Evolutionary conservation across 257 asterid genomes (phyloP), one percentile per base, ranked within the genome.

Genomic region (Marsdenia floribunda): DNA sequence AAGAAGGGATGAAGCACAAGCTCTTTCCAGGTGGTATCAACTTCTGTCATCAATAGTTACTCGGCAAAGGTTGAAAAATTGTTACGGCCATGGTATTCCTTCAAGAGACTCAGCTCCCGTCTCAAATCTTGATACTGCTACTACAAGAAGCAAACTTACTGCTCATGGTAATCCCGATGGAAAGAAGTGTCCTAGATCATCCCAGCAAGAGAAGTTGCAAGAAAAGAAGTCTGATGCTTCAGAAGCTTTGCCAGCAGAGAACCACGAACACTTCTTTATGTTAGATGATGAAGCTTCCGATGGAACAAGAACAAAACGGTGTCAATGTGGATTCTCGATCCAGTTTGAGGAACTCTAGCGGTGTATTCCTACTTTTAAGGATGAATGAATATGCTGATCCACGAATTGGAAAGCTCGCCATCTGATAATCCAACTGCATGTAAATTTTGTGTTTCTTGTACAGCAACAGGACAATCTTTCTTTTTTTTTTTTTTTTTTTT

Each of bases 21-120:
- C 99, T 54, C 89, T 90, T 66, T 86, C 91, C 33, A 89, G 92
- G 87, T 94, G 99, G 99, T 92, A 92, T 85, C 99, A 94, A 82
- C 98, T 94, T 77, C 97, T 94, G 74, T 89, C 96, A 19, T 94
- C 99, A 74, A 82, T 94, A 46, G 74, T 89, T 60, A 94, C 96
- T 21, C 87, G 96, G 33, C 98, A 89, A 81, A 85, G 96, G 80
- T 80, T 94, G 84, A 89, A 85, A 70, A 79, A 85, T 26, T 22
- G 86, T 81, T 92, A 94, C 50, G 90, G 88, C 44, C 83, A 85
- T 24, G 87, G 82, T 44, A 74, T 79, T 13, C 35, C 75, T 50
- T 82, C 87, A 37, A 82, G 82, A 71, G 54, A 85, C 70, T 49
- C 80, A 29, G 46, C 72, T 47, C 75, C 77, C 71, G 66, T 57